Base-by-base conservation (phyloP, 2,329 filamentous ascomycete species). In the Clarireedia sp. region DNA sequence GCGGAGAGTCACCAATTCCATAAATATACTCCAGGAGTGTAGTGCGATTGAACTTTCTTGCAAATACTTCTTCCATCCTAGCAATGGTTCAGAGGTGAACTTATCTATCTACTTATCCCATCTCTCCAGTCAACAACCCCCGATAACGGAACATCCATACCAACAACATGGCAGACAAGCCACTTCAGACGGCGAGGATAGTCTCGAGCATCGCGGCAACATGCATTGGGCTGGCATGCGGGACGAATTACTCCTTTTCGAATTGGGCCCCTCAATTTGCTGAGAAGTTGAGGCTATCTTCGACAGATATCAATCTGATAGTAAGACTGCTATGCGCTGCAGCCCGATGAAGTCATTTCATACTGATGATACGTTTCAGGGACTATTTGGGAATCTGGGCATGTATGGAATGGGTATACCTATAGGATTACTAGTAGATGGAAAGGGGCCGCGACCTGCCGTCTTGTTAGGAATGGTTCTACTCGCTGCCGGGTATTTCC, bases 241-340 rank as follows among this genome's bases (percentile, higher is more conserved):
- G 94, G 59, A 95, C 91, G 60, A 96, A 96, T 71, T 97, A 99
- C 81, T 92, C 91, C 68, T 99, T 96, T 73, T 96, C 90, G 54
- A 92, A 92, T 72, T 99, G 94, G 91, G 90, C 89, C 14, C 94
- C 94, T 19, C 91, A 96, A 72, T 96, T 96, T 68, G 90, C 91
- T 49, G 85, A 95, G 66, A 85, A 82, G 64, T 78, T 99, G 64
- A 84, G 87, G 68, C 81, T 97, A 59, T 90, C 90, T 14, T 87
- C 94, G n/a, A 97, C 92, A 2, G 80, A 96, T 71, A 90, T 83
- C 72, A 97, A 99, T 72, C 72, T 97, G 62, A 91, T 99, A 68
- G 91, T 86, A 75, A 69, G 80, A 52, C 38, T 57, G 10, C 14
- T 23, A 51, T 37, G 51, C 24, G 40, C 46, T 33, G 51, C 5